These are phyloP conservation scores for Lobosporangium transversale DNA, from an alignment of 192 early-diverging fungal species.

Conservation along the genomic window DNA sequence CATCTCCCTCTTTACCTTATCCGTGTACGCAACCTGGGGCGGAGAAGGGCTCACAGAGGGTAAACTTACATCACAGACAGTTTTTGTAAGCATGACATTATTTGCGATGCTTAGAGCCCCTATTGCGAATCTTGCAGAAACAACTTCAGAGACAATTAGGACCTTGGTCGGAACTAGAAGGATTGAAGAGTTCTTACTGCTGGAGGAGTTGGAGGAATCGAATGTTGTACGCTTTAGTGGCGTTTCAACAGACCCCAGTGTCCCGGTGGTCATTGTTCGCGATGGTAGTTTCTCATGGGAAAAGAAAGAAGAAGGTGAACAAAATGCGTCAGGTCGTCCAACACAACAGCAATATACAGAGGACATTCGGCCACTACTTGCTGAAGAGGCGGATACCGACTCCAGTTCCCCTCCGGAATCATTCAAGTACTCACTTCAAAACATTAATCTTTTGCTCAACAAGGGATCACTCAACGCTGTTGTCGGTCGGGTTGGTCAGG, in stretches of 20 bases:
- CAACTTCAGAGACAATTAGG: conserved; percentile 61
- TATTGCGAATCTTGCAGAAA: conserved; percentile 63
- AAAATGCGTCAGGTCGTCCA: no score
- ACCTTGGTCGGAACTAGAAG: conserved; percentile 64
- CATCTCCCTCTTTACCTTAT: conserved; percentile 30
- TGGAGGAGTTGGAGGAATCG: conserved; percentile 28
- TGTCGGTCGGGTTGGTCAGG: conserved; percentile 66
- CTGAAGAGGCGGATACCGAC: background rate
- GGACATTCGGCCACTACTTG: conserved; percentile 12
- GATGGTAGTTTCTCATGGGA: conserved; percentile 17
- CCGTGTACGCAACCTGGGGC: conserved; percentile 36
- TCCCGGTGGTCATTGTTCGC: conserved; percentile 6
- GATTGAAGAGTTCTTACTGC: conserved; percentile 55
- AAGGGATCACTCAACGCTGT: conserved; percentile 68
- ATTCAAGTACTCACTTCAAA: conserved; percentile 21
- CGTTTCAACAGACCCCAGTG: background rate
- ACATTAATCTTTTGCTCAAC: conserved; percentile 38
- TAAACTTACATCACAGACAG: conserved; percentile 52
- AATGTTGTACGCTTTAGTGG: background rate
- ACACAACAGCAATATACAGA: background rate
- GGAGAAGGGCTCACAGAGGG: conserved; percentile 26
- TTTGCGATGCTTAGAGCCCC: conserved; percentile 71
- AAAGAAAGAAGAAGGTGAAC: background rate
- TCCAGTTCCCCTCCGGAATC: background rate
- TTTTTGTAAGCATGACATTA: conserved; percentile 72